A percentile compares a stretch with the other conserved stretches of the same genome.
These are phyloP conservation scores for Lactifluus piperatus DNA, from an alignment of 768 basidiomycete species.

Conservation along the genomic window DNA sequence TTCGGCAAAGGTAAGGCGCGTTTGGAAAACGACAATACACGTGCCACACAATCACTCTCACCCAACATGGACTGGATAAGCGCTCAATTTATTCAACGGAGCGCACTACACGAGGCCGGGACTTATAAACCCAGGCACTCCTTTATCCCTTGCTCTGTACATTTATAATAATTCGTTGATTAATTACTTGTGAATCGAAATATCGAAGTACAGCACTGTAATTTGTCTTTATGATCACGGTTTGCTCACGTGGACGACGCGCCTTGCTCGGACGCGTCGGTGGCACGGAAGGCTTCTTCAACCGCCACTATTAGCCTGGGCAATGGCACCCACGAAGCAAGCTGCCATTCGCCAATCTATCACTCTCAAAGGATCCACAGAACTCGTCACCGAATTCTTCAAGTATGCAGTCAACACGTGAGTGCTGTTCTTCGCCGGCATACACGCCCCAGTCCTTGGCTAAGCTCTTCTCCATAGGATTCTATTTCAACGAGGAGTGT, in stretches of 20 bases:
- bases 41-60: not conserved
- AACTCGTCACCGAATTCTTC: slow-evolving; percentile 96
- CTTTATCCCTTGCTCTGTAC: no score
- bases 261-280: not conserved
- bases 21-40: not conserved
- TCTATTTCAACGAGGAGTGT: slow-evolving; percentile 92
- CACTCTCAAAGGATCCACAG: slow-evolving; percentile 91
- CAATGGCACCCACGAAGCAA: slow-evolving; percentile 37
- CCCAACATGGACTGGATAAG: no score
- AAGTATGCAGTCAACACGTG: slow-evolving; percentile 98
- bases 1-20: not conserved
- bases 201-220: no score
- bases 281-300: not conserved
- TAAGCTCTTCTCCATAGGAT: slow-evolving; percentile 44
- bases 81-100: no score
- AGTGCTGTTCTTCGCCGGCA: slow-evolving; percentile 25
- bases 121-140: no score
- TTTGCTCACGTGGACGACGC: not conserved
- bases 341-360: slow-evolving; percentile 61
- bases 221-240: not conserved
- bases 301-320: not conserved
- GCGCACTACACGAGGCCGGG: no score
- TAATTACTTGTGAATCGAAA: no score
- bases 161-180: not conserved
- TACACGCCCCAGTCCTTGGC: not conserved